Evolutionary conservation across 2,329 filamentous ascomycete species (phyloP), one percentile per base, ranked within the genome.

Genomic region (Paecilomyces sp.): DNA sequence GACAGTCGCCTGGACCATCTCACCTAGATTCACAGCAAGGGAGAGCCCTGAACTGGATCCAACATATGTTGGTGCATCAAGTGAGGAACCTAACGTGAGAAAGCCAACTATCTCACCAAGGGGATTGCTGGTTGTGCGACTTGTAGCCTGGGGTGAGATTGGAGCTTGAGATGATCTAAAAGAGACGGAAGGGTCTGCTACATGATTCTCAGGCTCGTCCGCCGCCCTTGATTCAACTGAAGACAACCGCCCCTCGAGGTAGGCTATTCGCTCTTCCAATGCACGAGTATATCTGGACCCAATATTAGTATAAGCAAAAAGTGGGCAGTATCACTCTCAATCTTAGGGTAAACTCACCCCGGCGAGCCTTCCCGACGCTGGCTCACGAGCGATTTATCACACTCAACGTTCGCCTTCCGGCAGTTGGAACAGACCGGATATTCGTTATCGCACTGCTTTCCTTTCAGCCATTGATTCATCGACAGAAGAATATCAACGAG

Each of bases 1-100:
- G 1, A 82, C 79, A 18, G 80, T 82, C 0, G 79, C 78, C 63
- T 82, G 80, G 8, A 82, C 80, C 78, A 83, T 82, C 56, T 81
- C 79, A 24, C 80, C 79, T 7, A 83, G 70, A 62, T 81, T 79
- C 8, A 78, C 72, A 4, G 80, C 80, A 53, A 83, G 65, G 13
- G 79, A 77, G 33, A 82, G 72, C 8, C 80, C 80, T 11, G 79
- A 81, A 22, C 79, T 81, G 8, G 78, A 76, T 25, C 79, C 79
- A 25, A 81, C 75, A 63, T 83, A 82, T 25, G 79, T 78, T 15
- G 78, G 77, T 6, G 80, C 77, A 60, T 80, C 79, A 5, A 47
- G 13, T 47, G 68, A 68, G 1, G 70, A 68, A 57, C 77, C 80
- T 33, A 80, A 68, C 12, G 79, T 79, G 18, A 82, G 71, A 28